Evolutionary conservation across 139 green algal genomes (phyloP).

Genomic region (Chlorella sp.): DNA sequence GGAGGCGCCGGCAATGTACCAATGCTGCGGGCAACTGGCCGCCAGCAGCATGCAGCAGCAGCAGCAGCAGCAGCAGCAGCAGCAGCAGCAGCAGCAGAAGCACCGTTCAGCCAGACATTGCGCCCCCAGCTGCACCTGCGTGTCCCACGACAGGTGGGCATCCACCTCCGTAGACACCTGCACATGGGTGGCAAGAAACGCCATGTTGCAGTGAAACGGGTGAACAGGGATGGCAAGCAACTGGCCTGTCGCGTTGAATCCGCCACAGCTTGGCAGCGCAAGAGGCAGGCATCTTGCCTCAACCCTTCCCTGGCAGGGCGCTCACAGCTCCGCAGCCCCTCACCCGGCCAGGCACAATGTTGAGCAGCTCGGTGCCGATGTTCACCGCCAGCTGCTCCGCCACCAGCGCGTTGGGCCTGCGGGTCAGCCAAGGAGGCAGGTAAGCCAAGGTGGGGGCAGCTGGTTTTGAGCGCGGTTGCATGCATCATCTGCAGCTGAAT

Average conservation of each 20-base stretch:
- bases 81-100: not conserved
- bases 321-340: too few relatives aligned
- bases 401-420: slow-evolving; percentile 60
- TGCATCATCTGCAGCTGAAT: too few relatives aligned
- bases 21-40: not conserved
- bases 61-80: not conserved
- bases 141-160: slow-evolving; percentile 77
- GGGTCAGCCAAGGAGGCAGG: not conserved
- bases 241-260: too few relatives aligned
- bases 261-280: too few relatives aligned
- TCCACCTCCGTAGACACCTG: slow-evolving; percentile 82
- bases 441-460: too few relatives aligned
- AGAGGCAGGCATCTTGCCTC: too few relatives aligned
- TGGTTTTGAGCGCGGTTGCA: too few relatives aligned
- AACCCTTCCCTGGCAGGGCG: too few relatives aligned
- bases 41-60: not conserved
- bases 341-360: slow-evolving; percentile 83
- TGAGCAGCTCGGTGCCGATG: slow-evolving; percentile 80
- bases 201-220: too few relatives aligned
- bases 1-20: too few relatives aligned
- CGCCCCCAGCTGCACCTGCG: slow-evolving; percentile 8
- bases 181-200: too few relatives aligned
- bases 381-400: slow-evolving; percentile 82
- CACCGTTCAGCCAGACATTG: not conserved
- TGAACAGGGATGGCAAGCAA: too few relatives aligned